A percentile compares a stretch with the other conserved stretches of the same genome.
These are phyloP conservation scores for Senna siamea DNA, from an alignment of 306 rosid genomes.

Conservation along the genomic window DNA sequence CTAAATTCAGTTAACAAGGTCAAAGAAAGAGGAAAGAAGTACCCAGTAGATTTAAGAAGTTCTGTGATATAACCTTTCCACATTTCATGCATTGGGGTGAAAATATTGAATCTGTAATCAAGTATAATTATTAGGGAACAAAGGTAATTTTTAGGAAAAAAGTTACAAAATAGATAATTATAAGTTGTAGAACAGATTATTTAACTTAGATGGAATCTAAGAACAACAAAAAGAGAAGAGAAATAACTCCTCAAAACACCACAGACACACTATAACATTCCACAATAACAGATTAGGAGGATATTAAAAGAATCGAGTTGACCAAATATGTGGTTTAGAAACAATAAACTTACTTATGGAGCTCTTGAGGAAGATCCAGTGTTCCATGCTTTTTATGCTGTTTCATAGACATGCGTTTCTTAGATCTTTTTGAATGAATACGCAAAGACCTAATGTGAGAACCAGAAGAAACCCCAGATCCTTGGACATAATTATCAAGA, in stretches of 20 bases:
- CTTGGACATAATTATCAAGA: slow-evolving; percentile 73
- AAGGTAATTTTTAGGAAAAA: slow-evolving; percentile 14
- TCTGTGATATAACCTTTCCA: slow-evolving; percentile 70
- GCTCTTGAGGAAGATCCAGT: slow-evolving; percentile 62
- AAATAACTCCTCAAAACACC: slow-evolving; percentile 11
- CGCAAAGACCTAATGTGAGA: slow-evolving; percentile 60
- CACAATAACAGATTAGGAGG: background rate
- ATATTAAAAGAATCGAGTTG: slow-evolving; percentile 9
- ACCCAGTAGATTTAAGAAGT: slow-evolving; percentile 69
- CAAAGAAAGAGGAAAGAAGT: slow-evolving; percentile 27
- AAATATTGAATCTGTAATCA: slow-evolving; percentile 62
- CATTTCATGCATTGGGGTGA: slow-evolving; percentile 85
- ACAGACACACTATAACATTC: background rate
- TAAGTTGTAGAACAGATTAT: background rate
- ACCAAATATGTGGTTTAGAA: slow-evolving; percentile 23
- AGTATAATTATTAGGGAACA: slow-evolving; percentile 28
- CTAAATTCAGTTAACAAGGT: slow-evolving; percentile 25
- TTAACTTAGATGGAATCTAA: slow-evolving; percentile 13
- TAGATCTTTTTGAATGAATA: slow-evolving; percentile 76
- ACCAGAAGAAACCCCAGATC: slow-evolving; percentile 43
- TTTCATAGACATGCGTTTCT: slow-evolving; percentile 77
- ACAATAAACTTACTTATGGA: slow-evolving; percentile 57
- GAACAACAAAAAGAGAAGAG: slow-evolving; percentile 22
- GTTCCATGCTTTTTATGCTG: slow-evolving; percentile 69
- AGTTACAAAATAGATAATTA: background rate